Evolutionary conservation across 257 asterid species (phyloP), one percentile per base, ranked within the genome.

Genomic region (Euphrasia confusa): DNA sequence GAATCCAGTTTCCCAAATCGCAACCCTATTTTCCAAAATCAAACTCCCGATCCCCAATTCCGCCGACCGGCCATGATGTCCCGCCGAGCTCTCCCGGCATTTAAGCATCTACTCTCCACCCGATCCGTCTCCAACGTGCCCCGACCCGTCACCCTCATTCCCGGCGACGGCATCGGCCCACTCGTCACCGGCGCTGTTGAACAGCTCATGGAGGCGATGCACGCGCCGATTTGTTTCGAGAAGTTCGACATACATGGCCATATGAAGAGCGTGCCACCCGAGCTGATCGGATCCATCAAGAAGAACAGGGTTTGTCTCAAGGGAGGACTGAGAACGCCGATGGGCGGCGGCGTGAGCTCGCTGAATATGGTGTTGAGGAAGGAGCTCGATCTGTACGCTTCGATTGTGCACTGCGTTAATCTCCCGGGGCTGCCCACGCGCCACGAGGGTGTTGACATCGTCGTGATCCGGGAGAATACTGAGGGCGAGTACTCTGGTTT

Each of bases 401-500:
- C 86, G 1, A 81, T 86, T 12, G 88, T 76, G 52, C 86, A 81
- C 58, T 86, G 95, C 67, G 81, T 79, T 47, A 86, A 81, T 53
- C 77, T 83, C 56, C 67, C 56, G 66, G 95, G 95, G 0, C 71
- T 81, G 17, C 81, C 83, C 18, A 83, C 90, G 3, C 72, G 88
- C 5, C 88, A 86, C 53, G 73, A 83, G 5, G 72, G 76, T 39
- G 95, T 83, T 5, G 78, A 86, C 60, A 79, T 86, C 48, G 90
- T 86, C 59, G 88, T 81, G 55, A 81, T 86, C 40, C 67, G 95
- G 69, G 95, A 83, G 76, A 86, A 86, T 28, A 86, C 90, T 0
- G 95, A 86, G 68, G 95, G 95, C 0, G 95, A 86, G 65, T 86
- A 86, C 71, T 73, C 86, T 10, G 95, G 95, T 1, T 77, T 86